These are phyloP conservation scores for Artemisia annua DNA, from an alignment of 129 eudicot species.

Conservation along the genomic window DNA sequence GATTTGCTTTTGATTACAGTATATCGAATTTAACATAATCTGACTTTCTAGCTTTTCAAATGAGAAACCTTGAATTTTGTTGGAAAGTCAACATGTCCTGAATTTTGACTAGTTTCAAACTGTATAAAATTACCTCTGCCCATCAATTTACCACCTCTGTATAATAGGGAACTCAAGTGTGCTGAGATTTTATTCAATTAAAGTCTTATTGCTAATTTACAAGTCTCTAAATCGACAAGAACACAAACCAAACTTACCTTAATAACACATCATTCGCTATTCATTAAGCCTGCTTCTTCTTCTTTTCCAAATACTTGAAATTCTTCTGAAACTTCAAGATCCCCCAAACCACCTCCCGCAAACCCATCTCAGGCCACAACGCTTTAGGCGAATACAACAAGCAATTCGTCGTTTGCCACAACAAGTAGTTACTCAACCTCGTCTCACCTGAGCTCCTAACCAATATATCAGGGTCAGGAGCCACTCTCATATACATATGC, in stretches of 20 bases:
- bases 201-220: neutral
- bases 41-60: too few relatives aligned
- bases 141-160: too few relatives aligned
- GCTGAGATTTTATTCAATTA: too few relatives aligned
- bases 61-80: too few relatives aligned
- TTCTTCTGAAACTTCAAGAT: slow-evolving; percentile 49
- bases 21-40: too few relatives aligned
- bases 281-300: slow-evolving; percentile 46
- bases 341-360: slow-evolving; percentile 58
- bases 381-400: slow-evolving; percentile 50
- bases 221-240: neutral
- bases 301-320: slow-evolving; percentile 46
- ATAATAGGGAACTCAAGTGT: too few relatives aligned
- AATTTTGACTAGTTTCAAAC: too few relatives aligned
- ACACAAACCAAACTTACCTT: neutral
- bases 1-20: too few relatives aligned
- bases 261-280: neutral
- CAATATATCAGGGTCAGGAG: slow-evolving; percentile 62
- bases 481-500: slow-evolving; percentile 60
- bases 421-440: slow-evolving; percentile 61
- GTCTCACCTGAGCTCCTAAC: slow-evolving; percentile 72
- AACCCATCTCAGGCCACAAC: slow-evolving; percentile 69
- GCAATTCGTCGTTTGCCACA: slow-evolving; percentile 55
- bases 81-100: too few relatives aligned
- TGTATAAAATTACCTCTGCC: too few relatives aligned